Evolutionary conservation across 2,329 filamentous ascomycete genomes (phyloP), one percentile per base, ranked within the genome.

Genomic region (Pseudocercospora fijiensis): DNA sequence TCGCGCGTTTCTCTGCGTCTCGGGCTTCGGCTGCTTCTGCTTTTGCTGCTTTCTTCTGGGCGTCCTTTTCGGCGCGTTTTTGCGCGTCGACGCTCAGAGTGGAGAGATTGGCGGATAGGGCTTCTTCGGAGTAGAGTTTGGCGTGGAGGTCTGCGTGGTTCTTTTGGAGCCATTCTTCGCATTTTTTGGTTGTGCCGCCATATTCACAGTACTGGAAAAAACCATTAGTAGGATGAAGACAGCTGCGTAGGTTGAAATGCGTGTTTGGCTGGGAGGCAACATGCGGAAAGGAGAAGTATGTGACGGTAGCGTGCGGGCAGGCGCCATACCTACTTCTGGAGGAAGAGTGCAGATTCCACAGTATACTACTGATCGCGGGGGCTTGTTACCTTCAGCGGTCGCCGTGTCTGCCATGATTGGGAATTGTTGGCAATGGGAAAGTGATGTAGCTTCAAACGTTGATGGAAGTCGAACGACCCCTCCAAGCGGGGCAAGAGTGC

Each of bases 41-140:
- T 82, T 96, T 97, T 62, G 92, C 91, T 41, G 94, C 90, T 81
- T 99, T 98, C 84, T 98, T 99, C 73, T 92, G 89, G 33, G 94
- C 92, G 78, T 99, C 95, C 78, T 97, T 97, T 68, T 92, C 92
- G 61, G 93, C 94, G 72, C 94, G 90, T 81, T 97, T 94, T 78
- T 96, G 92, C 58, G 92, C 94, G 67, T 95, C 92, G 75, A 98
- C 81, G 59, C 91, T 95, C 69, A 99, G 88, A 37, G 90, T 88
- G 60, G 91, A 89, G 58, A 96, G 90, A 71, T 92, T 92, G 67
- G 91, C 90, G 78, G 90, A 88, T 68, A 97, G 82, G 16, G 91
- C 90, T 81, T 80, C 78, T 77, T 66, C 85, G 57, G 92, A 96
- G 85, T 96, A 97, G 78, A 99, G 85, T 72, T 83, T 82, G 66